Evolutionary conservation across 768 basidiomycete genomes (phyloP), one percentile per base, ranked within the genome.

Genomic region (Holtermannia corniformis): DNA sequence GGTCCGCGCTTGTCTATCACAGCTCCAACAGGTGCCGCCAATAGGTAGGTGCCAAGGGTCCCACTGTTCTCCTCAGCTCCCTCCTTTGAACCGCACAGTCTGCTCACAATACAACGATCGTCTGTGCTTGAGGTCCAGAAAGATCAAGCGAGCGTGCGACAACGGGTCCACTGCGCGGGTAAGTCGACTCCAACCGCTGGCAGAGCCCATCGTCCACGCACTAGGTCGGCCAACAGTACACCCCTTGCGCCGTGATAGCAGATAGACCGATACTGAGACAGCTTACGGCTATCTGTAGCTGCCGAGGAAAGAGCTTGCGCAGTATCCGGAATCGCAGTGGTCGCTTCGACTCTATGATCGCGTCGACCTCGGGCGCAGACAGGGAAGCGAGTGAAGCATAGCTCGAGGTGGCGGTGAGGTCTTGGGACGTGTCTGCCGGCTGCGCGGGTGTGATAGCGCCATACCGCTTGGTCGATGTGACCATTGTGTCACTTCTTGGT

Each of bases 191-290:
- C 19, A 16, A 4, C 21, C 11, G 20, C 21, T 22, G 5, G 21
- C 45, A 3, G 24, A 27, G 44, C 22, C 14, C 13, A 12, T 28
- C 16, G 32, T 16, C 20, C 22, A 58, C 59, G 37, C 40, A 61
- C 59, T 72, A 72, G 1, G 67, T 67, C 19, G 68, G 68, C 71
- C 71, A 72, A 27, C 64, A 68, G 55, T 72, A 72, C 3, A 70
- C 68, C n/a, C 71, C 71, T 50, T 72, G 70, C 7, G 71, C 68
- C 42, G 67, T 67, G 5, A 69, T 22, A n/a, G 67, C 59, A 21
- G 59, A 60, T 14, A 67, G 20, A 10, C 22, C 51, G 10, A 72
- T 70, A 50, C 60, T 58, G 0, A 61, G 21, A 27, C 71, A 68
- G 16, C 65, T 72, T 26, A 70, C 49, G 0, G 45, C 47, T 1